These are phyloP conservation scores for Ensete ventricosum DNA, from an alignment of 176 grass and related monocot species.

Conservation along the genomic window DNA sequence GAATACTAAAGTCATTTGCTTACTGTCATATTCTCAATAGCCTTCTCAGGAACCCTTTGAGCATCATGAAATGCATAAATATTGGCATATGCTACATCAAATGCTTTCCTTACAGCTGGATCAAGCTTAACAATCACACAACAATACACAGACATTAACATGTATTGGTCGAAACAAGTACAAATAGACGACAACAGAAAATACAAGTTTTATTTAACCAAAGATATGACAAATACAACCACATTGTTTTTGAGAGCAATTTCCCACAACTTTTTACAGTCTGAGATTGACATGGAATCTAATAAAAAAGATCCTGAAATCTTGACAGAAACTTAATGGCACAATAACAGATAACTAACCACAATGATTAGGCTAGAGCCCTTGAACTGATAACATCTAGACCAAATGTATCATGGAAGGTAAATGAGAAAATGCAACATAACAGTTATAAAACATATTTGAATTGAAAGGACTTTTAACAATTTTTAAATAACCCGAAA, in stretches of 20 bases:
- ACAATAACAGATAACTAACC: no score
- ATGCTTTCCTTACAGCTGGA: constrained; percentile 77
- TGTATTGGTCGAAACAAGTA: background rate
- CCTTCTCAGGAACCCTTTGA: constrained; percentile 71
- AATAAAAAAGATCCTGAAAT: no score
- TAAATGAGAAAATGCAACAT: no score
- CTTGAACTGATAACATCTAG: no score
- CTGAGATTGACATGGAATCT: background rate
- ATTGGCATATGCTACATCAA: constrained; percentile 88
- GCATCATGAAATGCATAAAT: constrained; percentile 92
- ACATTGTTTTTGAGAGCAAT: background rate
- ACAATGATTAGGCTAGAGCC: no score
- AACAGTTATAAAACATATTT: no score
- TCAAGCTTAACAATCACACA: constrained; percentile 47
- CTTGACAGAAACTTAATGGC: no score
- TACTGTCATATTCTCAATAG: constrained; percentile 87
- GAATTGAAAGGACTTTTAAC: no score
- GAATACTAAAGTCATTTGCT: constrained; percentile 15
- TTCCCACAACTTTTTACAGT: background rate
- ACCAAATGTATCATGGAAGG: no score
- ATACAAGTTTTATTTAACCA: background rate
- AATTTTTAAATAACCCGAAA: background rate
- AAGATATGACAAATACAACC: background rate
- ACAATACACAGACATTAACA: background rate
- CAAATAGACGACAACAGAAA: background rate